Evolutionary conservation across 257 asterid genomes (phyloP).

Genomic region (Anisodus acutangulus): DNA sequence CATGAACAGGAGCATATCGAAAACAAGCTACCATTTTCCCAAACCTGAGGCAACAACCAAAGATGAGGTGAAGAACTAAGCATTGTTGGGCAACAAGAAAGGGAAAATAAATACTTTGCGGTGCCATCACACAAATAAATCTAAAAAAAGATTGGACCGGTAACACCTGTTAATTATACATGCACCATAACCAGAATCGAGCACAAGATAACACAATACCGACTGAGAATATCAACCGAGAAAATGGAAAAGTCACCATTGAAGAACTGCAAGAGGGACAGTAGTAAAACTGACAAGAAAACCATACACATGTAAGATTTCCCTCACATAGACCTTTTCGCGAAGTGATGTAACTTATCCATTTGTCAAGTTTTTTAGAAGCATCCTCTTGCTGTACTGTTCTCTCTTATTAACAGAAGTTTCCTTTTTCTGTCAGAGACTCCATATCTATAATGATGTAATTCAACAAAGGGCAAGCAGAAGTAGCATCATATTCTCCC

Average conservation of each 20-base stretch:
- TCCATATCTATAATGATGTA: constrained; percentile 11
- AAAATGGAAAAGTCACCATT: background rate
- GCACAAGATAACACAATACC: background rate
- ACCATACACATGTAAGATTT: constrained; percentile 23
- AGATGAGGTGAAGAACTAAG: background rate
- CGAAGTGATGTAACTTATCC: background rate
- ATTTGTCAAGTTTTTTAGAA: background rate
- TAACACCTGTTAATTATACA: constrained; percentile 19
- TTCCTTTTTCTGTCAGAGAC: background rate
- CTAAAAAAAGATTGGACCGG: background rate
- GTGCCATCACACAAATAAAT: constrained; percentile 26
- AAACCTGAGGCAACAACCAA: constrained; percentile 53
- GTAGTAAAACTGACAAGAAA: constrained; percentile 25
- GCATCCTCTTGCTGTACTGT: constrained; percentile 2
- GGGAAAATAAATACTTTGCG: background rate
- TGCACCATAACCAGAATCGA: background rate
- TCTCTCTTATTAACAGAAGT: background rate
- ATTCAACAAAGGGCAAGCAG: background rate
- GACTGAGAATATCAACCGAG: background rate
- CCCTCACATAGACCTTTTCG: background rate
- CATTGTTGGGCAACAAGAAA: constrained; percentile 17
- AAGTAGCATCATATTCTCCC: background rate
- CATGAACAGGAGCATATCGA: constrained; percentile 88
- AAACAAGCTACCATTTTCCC: constrained; percentile 95
- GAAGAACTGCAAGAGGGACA: constrained; percentile 8